Conservation (phyloP, 345 rosid genomes). For the Eucalyptus coolabah region DNA sequence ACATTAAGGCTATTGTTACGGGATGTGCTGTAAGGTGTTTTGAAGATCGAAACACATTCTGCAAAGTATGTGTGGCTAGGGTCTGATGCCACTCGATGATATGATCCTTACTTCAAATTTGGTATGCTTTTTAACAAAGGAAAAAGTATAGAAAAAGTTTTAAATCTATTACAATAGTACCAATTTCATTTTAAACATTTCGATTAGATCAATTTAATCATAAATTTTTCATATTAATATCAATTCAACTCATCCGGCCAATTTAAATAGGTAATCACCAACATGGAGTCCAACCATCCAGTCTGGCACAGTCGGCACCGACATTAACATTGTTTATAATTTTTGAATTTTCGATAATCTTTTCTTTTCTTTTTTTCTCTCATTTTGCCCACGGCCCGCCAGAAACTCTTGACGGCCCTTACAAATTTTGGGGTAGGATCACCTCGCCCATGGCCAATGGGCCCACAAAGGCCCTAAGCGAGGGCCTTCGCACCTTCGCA, state of each 20-base stretch:
- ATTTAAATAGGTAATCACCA: background rate
- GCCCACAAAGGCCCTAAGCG: background rate
- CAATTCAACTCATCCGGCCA: accelerated
- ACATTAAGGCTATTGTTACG: background rate
- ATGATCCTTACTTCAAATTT: background rate
- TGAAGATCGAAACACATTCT: background rate
- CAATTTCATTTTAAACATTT: background rate
- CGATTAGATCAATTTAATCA: accelerated
- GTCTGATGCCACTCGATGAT: background rate
- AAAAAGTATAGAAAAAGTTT: background rate
- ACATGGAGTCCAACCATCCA: accelerated
- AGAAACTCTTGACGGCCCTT: accelerated
- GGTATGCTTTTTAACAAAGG: background rate
- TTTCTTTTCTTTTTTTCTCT: too few species aligned
- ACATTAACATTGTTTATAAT: background rate
- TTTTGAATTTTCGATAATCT: too few species aligned
- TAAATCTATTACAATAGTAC: accelerated
- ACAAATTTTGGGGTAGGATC: background rate
- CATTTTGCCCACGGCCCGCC: accelerated
- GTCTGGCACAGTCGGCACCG: accelerated
- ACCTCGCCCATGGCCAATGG: background rate
- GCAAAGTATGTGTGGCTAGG: background rate
- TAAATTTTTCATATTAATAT: accelerated
- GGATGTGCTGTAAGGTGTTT: background rate
- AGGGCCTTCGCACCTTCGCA: background rate